Evolutionary conservation across 441 rosid genomes (phyloP).

Genomic region (Croton setiger): DNA sequence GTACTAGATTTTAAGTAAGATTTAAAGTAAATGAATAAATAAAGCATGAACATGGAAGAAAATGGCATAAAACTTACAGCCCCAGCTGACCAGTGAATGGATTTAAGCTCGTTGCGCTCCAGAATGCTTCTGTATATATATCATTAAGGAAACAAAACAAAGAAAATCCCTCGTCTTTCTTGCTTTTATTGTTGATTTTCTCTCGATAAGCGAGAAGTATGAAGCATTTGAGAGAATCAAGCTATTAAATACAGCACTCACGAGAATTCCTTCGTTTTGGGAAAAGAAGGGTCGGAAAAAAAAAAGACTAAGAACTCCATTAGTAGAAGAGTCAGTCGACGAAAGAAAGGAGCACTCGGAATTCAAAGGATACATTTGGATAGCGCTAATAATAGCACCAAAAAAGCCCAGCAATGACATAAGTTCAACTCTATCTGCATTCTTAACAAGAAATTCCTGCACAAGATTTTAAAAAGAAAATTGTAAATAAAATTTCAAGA

Average conservation of each 20-base stretch:
- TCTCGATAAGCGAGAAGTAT: too few species aligned
- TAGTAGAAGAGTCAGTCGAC: background rate
- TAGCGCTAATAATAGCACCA: slow-evolving; percentile 77
- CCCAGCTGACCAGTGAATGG: slow-evolving; percentile 72
- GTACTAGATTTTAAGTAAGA: background rate
- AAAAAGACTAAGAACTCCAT: background rate
- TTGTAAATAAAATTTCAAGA: too few species aligned
- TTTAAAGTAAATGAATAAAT: slow-evolving; percentile 6
- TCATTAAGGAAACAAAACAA: slow-evolving; percentile 33
- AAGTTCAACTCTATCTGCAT: slow-evolving; percentile 72
- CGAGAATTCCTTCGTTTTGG: background rate
- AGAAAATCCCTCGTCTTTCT: background rate
- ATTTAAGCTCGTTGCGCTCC: slow-evolving; percentile 65
- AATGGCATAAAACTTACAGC: slow-evolving; percentile 47
- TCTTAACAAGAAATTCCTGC: slow-evolving; percentile 93
- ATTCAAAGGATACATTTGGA: slow-evolving; percentile 87
- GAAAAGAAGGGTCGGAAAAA: too few species aligned
- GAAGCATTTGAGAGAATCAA: background rate
- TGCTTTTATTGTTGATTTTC: background rate
- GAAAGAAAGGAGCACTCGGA: background rate
- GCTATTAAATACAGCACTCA: too few species aligned
- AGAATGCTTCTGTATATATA: slow-evolving; percentile 56
- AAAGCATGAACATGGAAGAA: background rate
- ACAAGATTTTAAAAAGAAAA: slow-evolving; percentile 8
- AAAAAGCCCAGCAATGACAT: slow-evolving; percentile 76